These are phyloP conservation scores for Penicillium verrucosum DNA, from an alignment of 2,329 filamentous ascomycete genomes.

Conservation along the genomic window DNA sequence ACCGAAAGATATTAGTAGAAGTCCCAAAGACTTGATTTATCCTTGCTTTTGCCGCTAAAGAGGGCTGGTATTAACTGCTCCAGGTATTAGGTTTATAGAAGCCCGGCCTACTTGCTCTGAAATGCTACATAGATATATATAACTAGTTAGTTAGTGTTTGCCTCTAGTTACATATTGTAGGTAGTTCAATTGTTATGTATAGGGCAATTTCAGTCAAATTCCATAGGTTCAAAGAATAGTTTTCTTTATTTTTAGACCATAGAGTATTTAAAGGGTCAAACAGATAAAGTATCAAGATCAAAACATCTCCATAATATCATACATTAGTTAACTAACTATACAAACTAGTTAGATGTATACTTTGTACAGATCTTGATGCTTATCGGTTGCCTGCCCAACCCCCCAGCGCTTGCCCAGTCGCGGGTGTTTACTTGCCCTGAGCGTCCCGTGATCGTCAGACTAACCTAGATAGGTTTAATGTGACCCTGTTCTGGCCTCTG, in stretches of 20 bases:
- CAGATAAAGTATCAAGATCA: background rate
- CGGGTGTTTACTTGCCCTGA: conserved; percentile 25
- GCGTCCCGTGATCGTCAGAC: conserved; percentile 20
- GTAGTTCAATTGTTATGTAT: background rate
- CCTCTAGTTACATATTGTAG: background rate
- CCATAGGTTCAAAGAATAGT: background rate
- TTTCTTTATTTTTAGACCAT: background rate
- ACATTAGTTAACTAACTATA: no score
- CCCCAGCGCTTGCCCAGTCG: conserved; percentile 11
- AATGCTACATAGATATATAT: background rate
- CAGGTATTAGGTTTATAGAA: background rate
- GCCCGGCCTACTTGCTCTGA: background rate
- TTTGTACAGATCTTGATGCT: conserved; percentile 1
- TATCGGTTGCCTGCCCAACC: conserved; percentile 27
- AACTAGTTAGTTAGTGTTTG: no score
- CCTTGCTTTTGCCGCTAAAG: background rate
- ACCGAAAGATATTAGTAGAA: background rate
- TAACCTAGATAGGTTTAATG: conserved; percentile 10
- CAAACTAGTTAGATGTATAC: no score
- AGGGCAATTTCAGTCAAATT: no score
- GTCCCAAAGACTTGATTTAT: no score
- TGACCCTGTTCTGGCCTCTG: background rate
- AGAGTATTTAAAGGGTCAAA: background rate
- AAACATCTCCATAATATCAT: background rate
- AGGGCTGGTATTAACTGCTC: background rate